Conservation (phyloP, 306 rosid species). For the Corylus americana region DNA sequence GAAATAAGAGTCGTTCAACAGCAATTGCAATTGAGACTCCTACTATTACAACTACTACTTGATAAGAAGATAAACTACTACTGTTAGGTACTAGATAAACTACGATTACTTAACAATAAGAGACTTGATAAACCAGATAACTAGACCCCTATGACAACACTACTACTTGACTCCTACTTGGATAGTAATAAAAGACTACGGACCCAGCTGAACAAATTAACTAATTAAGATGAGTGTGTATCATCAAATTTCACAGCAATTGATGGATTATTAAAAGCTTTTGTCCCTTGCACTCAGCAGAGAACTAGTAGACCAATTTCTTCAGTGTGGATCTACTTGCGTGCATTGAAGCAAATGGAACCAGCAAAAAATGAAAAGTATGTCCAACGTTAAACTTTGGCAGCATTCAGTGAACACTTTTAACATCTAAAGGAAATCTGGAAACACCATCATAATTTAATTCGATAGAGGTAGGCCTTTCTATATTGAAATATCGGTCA, state of each 20-base stretch:
- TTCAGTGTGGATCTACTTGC: background rate
- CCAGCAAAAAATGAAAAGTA: background rate
- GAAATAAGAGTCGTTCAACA: too few relatives aligned
- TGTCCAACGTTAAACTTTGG: background rate
- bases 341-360: background rate
- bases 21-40: too few relatives aligned
- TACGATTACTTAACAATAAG: too few relatives aligned
- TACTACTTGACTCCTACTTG: too few relatives aligned
- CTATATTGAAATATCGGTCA: background rate
- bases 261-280: background rate
- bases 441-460: background rate
- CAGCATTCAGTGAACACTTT: background rate
- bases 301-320: background rate
- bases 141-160: too few relatives aligned
- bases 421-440: background rate
- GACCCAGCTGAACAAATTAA: too few relatives aligned
- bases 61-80: too few relatives aligned
- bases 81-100: too few relatives aligned
- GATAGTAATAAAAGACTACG: too few relatives aligned
- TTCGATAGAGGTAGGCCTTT: background rate
- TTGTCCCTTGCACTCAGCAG: background rate
- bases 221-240: too few relatives aligned
- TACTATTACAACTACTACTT: too few relatives aligned
- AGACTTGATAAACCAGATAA: too few relatives aligned
- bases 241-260: background rate